Base-by-base conservation (phyloP, 2,329 filamentous ascomycete species). In the Seiridium cupressi region DNA sequence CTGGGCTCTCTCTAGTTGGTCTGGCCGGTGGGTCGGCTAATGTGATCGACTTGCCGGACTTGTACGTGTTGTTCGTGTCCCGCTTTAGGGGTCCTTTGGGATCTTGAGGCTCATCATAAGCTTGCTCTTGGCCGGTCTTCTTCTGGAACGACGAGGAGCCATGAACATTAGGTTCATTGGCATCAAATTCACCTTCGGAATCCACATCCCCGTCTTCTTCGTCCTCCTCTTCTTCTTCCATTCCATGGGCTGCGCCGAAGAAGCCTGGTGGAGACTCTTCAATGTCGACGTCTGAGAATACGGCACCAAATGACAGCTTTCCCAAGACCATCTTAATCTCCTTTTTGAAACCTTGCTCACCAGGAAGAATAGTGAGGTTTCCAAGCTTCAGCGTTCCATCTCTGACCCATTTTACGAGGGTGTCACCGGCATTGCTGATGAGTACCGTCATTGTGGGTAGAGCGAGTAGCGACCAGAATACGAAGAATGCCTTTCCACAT, bases 381-480 rank as follows among this genome's bases (percentile, higher is more conserved):
- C 84, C 86, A 0, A 89, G 67, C 36, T 77, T 74, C 32, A 88
- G 75, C 0, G 85, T 88, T 3, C 77, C 71, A 58, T 88, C 83
- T 9, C 80, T 77, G 58, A 89, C 73, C 4, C 77, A 74, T 66
- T 84, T 86, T 51, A 97, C 88, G 26, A 97, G 84, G 0, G 93
- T 97, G 68, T 96, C 90, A 32, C 90, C 91, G 61, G 95, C 90
- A 65, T 93, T 90, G 9, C 87, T 89, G 63, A 96, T 90, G 10
- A 97, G 82, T 18, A 96, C 88, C 0, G 93, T 96, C 84, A 93
- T 93, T 2, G 91, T 93, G 0, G 93, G 93, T 3, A 97, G 81
- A 0, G 93, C 92, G 34, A 97, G 82, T 1, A 97, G 74, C 11
- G 89, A 91, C 93, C 93, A 97, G 59, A 97, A 88, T n/a, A 97